Conservation (phyloP, 2,329 filamentous ascomycete species). For the Ophiostoma populinum region DNA sequence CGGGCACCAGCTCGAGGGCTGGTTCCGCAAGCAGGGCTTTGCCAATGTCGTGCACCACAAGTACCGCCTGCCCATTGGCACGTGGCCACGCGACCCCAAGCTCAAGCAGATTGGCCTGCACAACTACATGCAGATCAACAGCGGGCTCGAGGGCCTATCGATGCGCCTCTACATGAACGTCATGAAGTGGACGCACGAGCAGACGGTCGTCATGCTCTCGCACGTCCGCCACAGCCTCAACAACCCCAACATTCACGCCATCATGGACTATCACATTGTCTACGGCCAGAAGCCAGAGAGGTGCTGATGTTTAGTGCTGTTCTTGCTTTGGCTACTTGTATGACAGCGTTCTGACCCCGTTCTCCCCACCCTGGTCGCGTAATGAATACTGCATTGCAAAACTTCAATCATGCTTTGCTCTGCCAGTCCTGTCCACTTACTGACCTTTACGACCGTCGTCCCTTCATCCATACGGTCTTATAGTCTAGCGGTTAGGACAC, state of each 20-base stretch:
- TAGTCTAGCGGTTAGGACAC: slow-evolving; percentile 3
- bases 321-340: too few relatives aligned
- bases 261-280: slow-evolving; percentile 9
- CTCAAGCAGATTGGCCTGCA: slow-evolving; percentile 22
- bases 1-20: slow-evolving; percentile 18
- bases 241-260: slow-evolving; percentile 11
- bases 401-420: too few relatives aligned
- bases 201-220: slow-evolving; percentile 9
- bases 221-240: slow-evolving; percentile 9
- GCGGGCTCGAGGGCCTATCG: slow-evolving; percentile 11
- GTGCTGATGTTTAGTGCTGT: too few relatives aligned
- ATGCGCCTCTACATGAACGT: slow-evolving; percentile 13
- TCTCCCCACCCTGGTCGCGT: too few relatives aligned
- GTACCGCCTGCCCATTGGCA: slow-evolving; percentile 27
- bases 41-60: slow-evolving; percentile 26
- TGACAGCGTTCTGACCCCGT: too few relatives aligned
- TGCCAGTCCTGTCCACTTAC: too few relatives aligned
- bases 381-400: too few relatives aligned
- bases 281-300: slow-evolving; percentile 10
- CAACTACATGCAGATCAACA: slow-evolving; percentile 9
- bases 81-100: slow-evolving; percentile 28
- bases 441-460: too few relatives aligned
- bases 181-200: slow-evolving; percentile 11
- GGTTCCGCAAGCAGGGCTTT: slow-evolving; percentile 31
- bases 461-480: too few relatives aligned